Base-by-base conservation (phyloP, 73 alveolate species). In the Paraurostyla sp. region DNA sequence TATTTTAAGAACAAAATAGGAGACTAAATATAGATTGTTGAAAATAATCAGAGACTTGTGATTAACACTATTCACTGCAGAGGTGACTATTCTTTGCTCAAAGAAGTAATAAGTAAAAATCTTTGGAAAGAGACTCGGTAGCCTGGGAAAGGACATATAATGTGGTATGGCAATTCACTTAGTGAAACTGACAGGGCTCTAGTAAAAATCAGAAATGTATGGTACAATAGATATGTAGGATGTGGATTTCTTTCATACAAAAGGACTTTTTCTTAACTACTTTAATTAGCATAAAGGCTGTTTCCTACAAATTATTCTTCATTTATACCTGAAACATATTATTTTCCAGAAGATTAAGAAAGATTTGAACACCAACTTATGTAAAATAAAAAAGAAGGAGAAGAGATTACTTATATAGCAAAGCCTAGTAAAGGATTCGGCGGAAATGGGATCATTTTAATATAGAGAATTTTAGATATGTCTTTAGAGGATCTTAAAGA, bases 341-440 rank as follows among this genome's bases (percentile, higher is more conserved):
- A 33, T 45, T 42, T 91, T 6, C 95, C 95, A 3, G 73, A 88
- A 45, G 95, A 91, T 32, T 3, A 49, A 3, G 58, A 45, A 11
- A 46, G 35, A 30, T 59, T 83, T 0, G 22, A 83, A 50, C 52
- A 56, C 9, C n/a, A 23, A 38, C 13, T 81, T 27, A 16, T 0
- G 22, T 58, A 41, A 81, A 57, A 57, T 29, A 15, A 59, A 25
- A 50, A 59, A 36, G 59, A 57, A 18, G 69, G 59, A 6, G 91
- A 58, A 6, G 68, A 81, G 27, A 81, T 45, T 20, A 57, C 78
- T 36, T 45, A 48, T 73, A 73, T 73, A 43, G 86, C 83, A 20
- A 56, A 81, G 32, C 78, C 69, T 18, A 52, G 83, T 50, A 81
- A 81, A 63, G 91, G 82, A 11, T 60, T 40, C 59, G 86, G 86